phyloP scores from a whole-genome alignment of 768 basidiomycete species.

The Cystofilobasidium ferigula region DNA sequence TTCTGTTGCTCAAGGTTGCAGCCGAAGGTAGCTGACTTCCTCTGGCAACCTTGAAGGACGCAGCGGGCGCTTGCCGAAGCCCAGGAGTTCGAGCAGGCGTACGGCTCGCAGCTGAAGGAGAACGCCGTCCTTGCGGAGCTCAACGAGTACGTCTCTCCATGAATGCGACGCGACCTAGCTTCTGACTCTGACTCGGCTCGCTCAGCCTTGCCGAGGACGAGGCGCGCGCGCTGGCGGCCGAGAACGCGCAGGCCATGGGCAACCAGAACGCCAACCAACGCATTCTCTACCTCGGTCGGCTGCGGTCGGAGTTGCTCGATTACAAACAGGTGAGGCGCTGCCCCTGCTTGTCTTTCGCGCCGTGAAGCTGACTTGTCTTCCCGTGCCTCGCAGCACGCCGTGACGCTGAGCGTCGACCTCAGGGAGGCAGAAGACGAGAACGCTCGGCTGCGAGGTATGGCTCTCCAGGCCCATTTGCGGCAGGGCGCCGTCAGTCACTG shows the following conservation, averaged over 20 bases:
- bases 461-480: not conserved
- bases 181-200: not conserved
- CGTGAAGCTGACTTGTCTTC: not conserved
- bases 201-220: slow-evolving; percentile 3
- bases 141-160: not conserved
- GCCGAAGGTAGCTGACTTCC: not conserved
- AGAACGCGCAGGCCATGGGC: not conserved
- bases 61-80: not conserved
- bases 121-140: not conserved
- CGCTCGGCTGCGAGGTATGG: not conserved
- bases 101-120: not conserved
- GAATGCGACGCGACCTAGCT: not conserved
- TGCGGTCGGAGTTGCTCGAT: not conserved
- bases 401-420: not conserved
- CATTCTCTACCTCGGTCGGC: not conserved
- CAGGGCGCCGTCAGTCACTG: not conserved
- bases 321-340: not conserved
- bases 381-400: not conserved
- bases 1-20: not conserved
- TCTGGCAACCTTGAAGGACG: not conserved
- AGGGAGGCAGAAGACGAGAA: not conserved
- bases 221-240: not conserved
- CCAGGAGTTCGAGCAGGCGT: not conserved
- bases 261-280: not conserved
- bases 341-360: not conserved